Percentiles rank a stretch among this genome's conserved stretches.
phyloP scores from a whole-genome alignment of 495 filamentous ascomycete genomes.

The Penicillium argentinense region DNA sequence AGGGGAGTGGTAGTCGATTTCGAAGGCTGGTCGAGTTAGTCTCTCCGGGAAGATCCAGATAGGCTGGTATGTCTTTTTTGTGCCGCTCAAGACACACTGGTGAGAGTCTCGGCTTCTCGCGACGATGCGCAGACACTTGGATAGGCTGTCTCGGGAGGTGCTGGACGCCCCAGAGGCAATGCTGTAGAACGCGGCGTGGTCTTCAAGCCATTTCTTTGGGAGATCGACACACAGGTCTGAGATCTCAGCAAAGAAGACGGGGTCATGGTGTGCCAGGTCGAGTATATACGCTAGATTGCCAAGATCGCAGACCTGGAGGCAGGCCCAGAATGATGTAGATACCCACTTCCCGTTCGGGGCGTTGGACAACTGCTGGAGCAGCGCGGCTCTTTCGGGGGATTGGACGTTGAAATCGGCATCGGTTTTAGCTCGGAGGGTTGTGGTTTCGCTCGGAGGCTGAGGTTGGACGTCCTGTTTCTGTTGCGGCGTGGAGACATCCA shows the following conservation, averaged over 20 bases:
- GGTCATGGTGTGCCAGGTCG: not conserved
- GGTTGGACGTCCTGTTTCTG: too few species aligned
- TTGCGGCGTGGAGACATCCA: too few species aligned
- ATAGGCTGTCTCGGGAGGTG: not conserved
- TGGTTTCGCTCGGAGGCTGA: too few species aligned
- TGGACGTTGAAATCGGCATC: too few species aligned
- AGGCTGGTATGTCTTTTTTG: constrained; percentile 4
- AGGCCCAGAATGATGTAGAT: constrained; percentile 10
- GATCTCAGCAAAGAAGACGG: not conserved
- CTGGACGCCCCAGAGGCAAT: not conserved
- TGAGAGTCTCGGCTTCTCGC: constrained; percentile 11
- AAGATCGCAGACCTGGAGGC: constrained; percentile 12
- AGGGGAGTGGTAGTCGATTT: not conserved
- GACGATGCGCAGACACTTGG: not conserved
- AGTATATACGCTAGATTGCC: constrained; percentile 3
- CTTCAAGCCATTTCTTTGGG: constrained; percentile 5
- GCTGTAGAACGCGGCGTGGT: not conserved
- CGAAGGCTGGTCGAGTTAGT: not conserved
- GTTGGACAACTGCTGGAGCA: constrained; percentile 2
- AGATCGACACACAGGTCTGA: not conserved
- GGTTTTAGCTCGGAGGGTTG: too few species aligned
- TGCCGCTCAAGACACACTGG: constrained; percentile 12
- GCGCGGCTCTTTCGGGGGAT: not conserved
- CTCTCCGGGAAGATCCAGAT: constrained; percentile 1
- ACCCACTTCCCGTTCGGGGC: not conserved